A percentile compares a stretch with the other conserved stretches of the same genome.
Evolutionary conservation across 2,329 filamentous ascomycete species (phyloP).

Genomic region (Emericellopsis atlantica): DNA sequence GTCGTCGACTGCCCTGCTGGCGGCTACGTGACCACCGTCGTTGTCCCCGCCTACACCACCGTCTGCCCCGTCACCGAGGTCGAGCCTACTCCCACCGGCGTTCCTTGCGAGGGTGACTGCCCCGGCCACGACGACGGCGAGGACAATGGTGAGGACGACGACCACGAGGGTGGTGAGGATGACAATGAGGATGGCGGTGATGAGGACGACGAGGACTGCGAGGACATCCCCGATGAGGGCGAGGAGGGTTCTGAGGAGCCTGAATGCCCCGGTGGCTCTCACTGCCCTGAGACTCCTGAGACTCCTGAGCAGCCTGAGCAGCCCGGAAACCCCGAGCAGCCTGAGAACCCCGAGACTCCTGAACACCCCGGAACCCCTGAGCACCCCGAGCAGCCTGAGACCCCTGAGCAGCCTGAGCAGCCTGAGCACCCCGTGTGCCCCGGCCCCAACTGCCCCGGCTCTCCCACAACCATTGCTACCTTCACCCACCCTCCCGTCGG

Average conservation of each 20-base stretch:
- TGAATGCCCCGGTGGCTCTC: background rate
- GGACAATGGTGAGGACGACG: background rate
- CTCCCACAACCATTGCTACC: background rate
- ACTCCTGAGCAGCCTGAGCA: background rate
- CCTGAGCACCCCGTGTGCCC: constrained; percentile 1
- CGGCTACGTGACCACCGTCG: constrained; percentile 23
- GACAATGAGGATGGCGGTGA: background rate
- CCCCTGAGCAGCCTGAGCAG: background rate
- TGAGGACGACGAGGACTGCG: background rate
- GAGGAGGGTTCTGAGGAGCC: background rate
- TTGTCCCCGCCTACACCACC: constrained; percentile 29
- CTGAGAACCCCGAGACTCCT: background rate
- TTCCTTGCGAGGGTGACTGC: constrained; percentile 3
- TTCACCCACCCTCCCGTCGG: constrained; percentile 1
- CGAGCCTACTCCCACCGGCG: constrained; percentile 8
- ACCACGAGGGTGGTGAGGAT: background rate
- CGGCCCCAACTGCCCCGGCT: background rate
- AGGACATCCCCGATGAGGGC: background rate
- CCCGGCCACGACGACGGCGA: background rate
- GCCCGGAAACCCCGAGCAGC: background rate
- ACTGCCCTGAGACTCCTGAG: background rate
- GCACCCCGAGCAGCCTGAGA: background rate
- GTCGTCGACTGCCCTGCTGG: constrained; percentile 23
- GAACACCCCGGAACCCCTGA: background rate
- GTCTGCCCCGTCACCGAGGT: constrained; percentile 21